Percentiles rank a stretch among this genome's conserved stretches.
phyloP scores from a whole-genome alignment of 2,329 filamentous ascomycete species.

The Botrytis paeoniae region DNA sequence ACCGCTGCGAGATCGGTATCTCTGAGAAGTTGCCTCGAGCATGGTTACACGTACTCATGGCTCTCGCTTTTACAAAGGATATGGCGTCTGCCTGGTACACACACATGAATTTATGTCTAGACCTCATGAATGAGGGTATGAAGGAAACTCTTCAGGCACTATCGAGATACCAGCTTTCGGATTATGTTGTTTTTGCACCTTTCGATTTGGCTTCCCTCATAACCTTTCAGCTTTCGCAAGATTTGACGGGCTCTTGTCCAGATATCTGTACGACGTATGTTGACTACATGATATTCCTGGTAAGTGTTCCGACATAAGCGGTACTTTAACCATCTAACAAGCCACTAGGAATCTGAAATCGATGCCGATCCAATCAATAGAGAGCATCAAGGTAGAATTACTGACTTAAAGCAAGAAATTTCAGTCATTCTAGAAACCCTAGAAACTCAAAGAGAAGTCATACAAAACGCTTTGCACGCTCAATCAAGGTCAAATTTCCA shows the following conservation, averaged over 20 bases:
- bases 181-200: slow-evolving; percentile 26
- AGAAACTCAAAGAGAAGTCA: slow-evolving; percentile 22
- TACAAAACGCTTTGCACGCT: slow-evolving; percentile 1
- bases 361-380: slow-evolving; percentile 27
- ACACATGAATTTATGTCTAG: slow-evolving; percentile 2
- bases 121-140: neutral
- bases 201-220: slow-evolving; percentile 29
- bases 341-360: slow-evolving; percentile 26
- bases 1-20: slow-evolving; percentile 21
- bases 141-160: neutral
- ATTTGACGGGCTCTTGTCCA: slow-evolving; percentile 18
- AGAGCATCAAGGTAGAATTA: slow-evolving; percentile 28
- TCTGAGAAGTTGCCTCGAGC: slow-evolving; percentile 27
- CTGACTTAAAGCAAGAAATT: slow-evolving; percentile 29
- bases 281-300: slow-evolving; percentile 28
- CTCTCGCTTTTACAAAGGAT: slow-evolving; percentile 22
- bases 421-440: slow-evolving; percentile 28
- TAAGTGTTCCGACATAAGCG: slow-evolving; percentile 6
- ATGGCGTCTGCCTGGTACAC: slow-evolving; percentile 21
- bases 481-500: neutral
- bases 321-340: neutral
- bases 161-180: neutral
- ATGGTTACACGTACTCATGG: slow-evolving; percentile 30
- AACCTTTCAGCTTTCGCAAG: slow-evolving; percentile 25
- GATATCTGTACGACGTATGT: slow-evolving; percentile 27